Conservation (phyloP, 2,329 filamentous ascomycete genomes). For the Decorospora gaudefroyi region DNA sequence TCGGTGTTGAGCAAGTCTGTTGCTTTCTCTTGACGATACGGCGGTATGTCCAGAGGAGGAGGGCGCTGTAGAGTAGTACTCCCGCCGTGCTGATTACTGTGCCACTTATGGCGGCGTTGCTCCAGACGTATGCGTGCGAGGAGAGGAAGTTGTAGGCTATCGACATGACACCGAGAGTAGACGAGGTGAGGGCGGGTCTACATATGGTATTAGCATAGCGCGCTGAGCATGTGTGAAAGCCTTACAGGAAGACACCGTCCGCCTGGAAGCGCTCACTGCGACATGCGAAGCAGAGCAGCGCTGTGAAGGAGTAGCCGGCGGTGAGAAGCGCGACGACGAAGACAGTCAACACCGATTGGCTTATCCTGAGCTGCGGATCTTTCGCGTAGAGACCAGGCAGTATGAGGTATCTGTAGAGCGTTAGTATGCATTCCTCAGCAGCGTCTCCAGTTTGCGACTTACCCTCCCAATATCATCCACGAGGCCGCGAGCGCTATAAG, state of each 20-base stretch:
- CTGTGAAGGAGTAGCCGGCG: slow-evolving; percentile 56
- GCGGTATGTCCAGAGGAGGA: slow-evolving; percentile 52
- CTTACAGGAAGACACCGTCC: slow-evolving; percentile 54
- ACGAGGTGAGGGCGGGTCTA: slow-evolving; percentile 52
- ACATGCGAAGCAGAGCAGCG: slow-evolving; percentile 54
- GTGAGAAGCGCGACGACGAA: slow-evolving; percentile 55
- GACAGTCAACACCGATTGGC: slow-evolving; percentile 49
- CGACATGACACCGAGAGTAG: slow-evolving; percentile 54
- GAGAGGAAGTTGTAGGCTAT: slow-evolving; percentile 55
- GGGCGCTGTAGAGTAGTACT: slow-evolving; percentile 49
- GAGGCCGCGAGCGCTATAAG: slow-evolving; percentile 51
- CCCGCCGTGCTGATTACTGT: slow-evolving; percentile 49
- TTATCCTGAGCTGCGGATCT: slow-evolving; percentile 47
- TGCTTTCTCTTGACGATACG: slow-evolving; percentile 45
- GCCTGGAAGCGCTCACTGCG: slow-evolving; percentile 54
- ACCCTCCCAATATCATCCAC: slow-evolving; percentile 57
- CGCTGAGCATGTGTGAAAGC: neutral
- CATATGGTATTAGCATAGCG: slow-evolving; percentile 18
- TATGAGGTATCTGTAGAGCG: slow-evolving; percentile 52
- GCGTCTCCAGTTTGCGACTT: slow-evolving; percentile 22
- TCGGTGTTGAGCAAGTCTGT: slow-evolving; percentile 21
- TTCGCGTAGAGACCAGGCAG: slow-evolving; percentile 54
- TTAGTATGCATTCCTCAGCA: slow-evolving; percentile 18
- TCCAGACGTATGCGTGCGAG: slow-evolving; percentile 50
- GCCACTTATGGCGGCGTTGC: slow-evolving; percentile 50